Percentiles rank a stretch among this genome's conserved stretches.
These are phyloP conservation scores for Claviceps pusilla DNA, from an alignment of 2,329 filamentous ascomycete genomes.

Conservation along the genomic window DNA sequence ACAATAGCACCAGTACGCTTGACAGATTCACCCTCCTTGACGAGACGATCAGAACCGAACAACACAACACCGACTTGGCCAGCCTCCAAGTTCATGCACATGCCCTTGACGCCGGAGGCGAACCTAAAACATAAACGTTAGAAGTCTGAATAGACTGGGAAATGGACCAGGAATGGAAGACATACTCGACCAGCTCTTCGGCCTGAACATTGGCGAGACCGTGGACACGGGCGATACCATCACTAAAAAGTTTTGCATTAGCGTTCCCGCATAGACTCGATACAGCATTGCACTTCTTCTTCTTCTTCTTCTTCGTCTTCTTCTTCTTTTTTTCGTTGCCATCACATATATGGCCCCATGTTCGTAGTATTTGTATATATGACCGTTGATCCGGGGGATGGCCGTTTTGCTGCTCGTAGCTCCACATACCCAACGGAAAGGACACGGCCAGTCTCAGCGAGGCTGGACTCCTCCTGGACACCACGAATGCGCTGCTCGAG, in stretches of 20 bases:
- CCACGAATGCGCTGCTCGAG: slow-evolving; percentile 98
- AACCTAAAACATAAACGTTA: slow-evolving; percentile 49
- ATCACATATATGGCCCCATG: neutral
- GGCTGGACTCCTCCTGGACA: slow-evolving; percentile 88
- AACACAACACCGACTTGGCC: slow-evolving; percentile 99
- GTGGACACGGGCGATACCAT: slow-evolving; percentile 99
- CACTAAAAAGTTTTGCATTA: slow-evolving; percentile 45
- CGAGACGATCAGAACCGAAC: slow-evolving; percentile 99
- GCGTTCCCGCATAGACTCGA: slow-evolving; percentile 5
- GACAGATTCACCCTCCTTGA: slow-evolving; percentile 98
- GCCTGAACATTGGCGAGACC: slow-evolving; percentile 99
- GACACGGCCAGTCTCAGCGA: slow-evolving; percentile 97
- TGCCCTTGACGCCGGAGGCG: slow-evolving; percentile 98
- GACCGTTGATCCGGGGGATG: neutral
- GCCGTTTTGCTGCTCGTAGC: slow-evolving; percentile 4
- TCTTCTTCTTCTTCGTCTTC: too few relatives aligned
- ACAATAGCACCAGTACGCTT: slow-evolving; percentile 99
- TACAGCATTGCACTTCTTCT: neutral
- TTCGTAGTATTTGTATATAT: neutral
- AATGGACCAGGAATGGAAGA: slow-evolving; percentile 16
- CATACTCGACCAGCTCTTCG: slow-evolving; percentile 99
- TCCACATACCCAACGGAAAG: slow-evolving; percentile 90
- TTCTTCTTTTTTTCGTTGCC: neutral
- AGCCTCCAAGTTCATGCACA: slow-evolving; percentile 99
- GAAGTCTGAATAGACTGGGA: slow-evolving; percentile 3